Conservation (phyloP, 1,284 basidiomycete genomes). For the Ceratobasidium sp. region DNA sequence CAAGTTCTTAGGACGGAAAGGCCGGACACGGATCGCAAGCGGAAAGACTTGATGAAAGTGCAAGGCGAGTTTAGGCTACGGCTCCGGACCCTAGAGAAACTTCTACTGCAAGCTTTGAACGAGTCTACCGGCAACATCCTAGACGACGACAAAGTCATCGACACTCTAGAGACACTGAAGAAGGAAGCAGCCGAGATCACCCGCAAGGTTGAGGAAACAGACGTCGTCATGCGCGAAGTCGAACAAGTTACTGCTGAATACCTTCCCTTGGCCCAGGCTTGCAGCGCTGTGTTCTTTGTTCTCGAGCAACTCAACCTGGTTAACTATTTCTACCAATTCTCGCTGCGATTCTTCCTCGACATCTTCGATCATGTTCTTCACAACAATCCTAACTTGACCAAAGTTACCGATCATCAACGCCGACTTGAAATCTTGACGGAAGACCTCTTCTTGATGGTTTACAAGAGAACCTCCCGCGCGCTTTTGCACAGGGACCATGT, state of each 20-base stretch:
- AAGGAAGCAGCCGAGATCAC: conserved; percentile 97
- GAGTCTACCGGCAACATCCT: conserved; percentile 97
- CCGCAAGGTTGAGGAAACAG: conserved; percentile 96
- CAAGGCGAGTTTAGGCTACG: conserved; percentile 98
- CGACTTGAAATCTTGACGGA: conserved; percentile 86
- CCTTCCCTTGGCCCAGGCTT: conserved; percentile 92
- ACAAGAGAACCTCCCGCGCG: conserved; percentile 88
- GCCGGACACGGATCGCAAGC: conserved; percentile 94
- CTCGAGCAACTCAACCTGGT: conserved; percentile 92
- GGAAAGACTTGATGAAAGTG: conserved; percentile 97
- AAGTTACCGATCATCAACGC: conserved; percentile 73
- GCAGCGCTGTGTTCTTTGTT: conserved; percentile 97
- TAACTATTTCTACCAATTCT: conserved; percentile 99
- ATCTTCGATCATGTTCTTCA: conserved; percentile 96
- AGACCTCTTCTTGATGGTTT: conserved; percentile 91
- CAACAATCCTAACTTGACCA: conserved; percentile 87
- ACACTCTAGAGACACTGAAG: conserved; percentile 96
- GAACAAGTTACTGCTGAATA: conserved; percentile 96
- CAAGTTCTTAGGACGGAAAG: conserved; percentile 97
- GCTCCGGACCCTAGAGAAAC: conserved; percentile 90
- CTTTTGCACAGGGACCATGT: conserved; percentile 91
- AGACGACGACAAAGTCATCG: conserved; percentile 99
- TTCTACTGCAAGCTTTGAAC: conserved; percentile 93
- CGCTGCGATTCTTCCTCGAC: conserved; percentile 95
- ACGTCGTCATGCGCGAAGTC: conserved; percentile 93